Evolutionary conservation across 768 basidiomycete species (phyloP).

Genomic region (Calocybe cyanea): DNA sequence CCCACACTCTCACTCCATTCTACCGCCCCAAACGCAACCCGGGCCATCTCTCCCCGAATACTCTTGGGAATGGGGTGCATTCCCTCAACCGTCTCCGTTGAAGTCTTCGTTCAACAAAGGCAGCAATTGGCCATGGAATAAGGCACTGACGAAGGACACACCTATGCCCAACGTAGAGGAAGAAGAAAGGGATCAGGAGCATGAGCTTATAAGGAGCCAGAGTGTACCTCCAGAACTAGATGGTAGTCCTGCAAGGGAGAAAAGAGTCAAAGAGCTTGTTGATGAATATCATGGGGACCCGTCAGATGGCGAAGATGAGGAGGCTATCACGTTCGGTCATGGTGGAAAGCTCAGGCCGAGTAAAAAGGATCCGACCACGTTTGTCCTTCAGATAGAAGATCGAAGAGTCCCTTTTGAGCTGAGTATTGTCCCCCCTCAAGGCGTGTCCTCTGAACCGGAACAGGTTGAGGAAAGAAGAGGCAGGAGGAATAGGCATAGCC

Average conservation of each 20-base stretch:
- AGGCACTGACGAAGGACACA: conserved; percentile 25
- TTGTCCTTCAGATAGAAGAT: conserved; percentile 62
- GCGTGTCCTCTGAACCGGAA: conserved; percentile 15
- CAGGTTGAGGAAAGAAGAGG: conserved; percentile 15
- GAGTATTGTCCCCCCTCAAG: conserved; percentile 47
- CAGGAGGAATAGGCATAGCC: conserved; percentile 22
- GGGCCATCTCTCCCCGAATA: conserved; percentile 54
- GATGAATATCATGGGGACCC: conserved; percentile 11
- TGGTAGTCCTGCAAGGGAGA: conserved; percentile 32
- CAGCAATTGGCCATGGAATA: conserved; percentile 22
- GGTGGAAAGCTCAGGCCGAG: conserved; percentile 58
- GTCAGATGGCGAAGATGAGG: conserved; percentile 19
- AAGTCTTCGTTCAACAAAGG: conserved; percentile 48
- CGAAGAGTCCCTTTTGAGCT: conserved; percentile 67
- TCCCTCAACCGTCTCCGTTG: conserved; percentile 76
- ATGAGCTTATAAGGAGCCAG: conserved; percentile 41
- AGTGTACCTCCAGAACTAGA: conserved; percentile 56
- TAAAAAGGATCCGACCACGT: conserved; percentile 55
- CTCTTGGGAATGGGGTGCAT: conserved; percentile 93
- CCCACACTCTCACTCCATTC: conserved; percentile 8
- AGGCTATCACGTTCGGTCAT: conserved; percentile 33
- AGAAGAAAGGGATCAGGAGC: conserved; percentile 20
- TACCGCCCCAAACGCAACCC: conserved; percentile 6
- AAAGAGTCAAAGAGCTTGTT: conserved; percentile 27
- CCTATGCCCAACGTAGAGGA: conserved; percentile 17